These are phyloP conservation scores for Emmonsiellopsis sp. DNA, from an alignment of 2,329 filamentous ascomycete genomes.

Conservation along the genomic window DNA sequence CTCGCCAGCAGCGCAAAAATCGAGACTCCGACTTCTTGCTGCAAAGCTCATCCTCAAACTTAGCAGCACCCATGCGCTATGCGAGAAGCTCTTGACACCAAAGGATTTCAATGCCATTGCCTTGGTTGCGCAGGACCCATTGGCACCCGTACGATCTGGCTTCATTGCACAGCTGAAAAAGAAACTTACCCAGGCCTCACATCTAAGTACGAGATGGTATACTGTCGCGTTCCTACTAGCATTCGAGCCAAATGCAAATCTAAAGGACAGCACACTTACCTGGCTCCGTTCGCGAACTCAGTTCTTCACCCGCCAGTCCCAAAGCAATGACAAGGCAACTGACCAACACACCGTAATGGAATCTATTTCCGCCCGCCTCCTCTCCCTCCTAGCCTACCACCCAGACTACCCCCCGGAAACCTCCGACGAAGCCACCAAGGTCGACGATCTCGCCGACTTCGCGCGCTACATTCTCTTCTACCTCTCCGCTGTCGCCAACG, in stretches of 20 bases:
- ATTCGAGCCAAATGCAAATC: constrained; percentile 69
- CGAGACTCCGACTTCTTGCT: constrained; percentile 71
- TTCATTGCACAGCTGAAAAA: constrained; percentile 87
- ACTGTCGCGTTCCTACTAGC: constrained; percentile 83
- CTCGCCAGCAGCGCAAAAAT: constrained; percentile 69
- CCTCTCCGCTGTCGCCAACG: constrained; percentile 68
- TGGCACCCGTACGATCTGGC: constrained; percentile 62
- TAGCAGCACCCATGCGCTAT: constrained; percentile 62
- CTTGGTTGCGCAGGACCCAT: constrained; percentile 68
- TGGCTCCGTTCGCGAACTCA: constrained; percentile 80
- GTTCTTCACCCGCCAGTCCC: constrained; percentile 47
- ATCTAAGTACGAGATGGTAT: constrained; percentile 80
- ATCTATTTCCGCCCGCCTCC: constrained; percentile 66
- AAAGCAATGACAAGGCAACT: constrained; percentile 26
- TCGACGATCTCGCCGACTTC: constrained; percentile 63
- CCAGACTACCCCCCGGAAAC: constrained; percentile 60
- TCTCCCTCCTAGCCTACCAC: constrained; percentile 87
- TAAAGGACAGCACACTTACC: constrained; percentile 68
- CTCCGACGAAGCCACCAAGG: constrained; percentile 35
- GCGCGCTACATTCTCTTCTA: constrained; percentile 87
- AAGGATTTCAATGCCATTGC: constrained; percentile 73
- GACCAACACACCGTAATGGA: constrained; percentile 62
- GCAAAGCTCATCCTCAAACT: constrained; percentile 77
- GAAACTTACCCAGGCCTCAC: constrained; percentile 40
- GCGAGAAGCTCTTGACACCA: constrained; percentile 63